Evolutionary conservation across 768 basidiomycete species (phyloP), one percentile per base, ranked within the genome.

Genomic region (Cyathus striatus): DNA sequence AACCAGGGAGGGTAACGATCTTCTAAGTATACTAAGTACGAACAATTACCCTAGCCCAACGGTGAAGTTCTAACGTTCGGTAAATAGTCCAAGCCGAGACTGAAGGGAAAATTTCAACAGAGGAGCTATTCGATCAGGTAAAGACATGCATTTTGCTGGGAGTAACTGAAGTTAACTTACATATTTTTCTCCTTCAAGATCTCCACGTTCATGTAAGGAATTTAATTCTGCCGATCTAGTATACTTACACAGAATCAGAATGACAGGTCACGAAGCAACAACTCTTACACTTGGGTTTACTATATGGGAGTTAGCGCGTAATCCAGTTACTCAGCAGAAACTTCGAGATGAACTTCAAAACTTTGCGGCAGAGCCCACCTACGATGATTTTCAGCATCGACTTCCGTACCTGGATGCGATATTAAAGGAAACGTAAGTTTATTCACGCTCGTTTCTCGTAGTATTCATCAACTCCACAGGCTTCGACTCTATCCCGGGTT

Each of bases 211-310:
- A 57, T 60, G 58, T 60, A 46, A 16, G 60, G n/a, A n/a, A n/a
- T n/a, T n/a, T n/a, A n/a, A n/a, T n/a, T 51, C 21, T 16, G 17
- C 12, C 6, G 14, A 7, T 18, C 14, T 17, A 6, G 2, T 20
- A 13, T 30, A 26, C 18, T 3, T 7, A 7, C 27, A 12, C 27
- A 30, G 27, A n/a, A 9, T 1, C 39, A 68, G 65, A 5, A 59
- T 70, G 56, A 68, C 61, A 17, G 69, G 70, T 24, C 66, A 69
- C 53, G 70, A 73, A 49, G 72, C 72, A 3, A 69, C 68, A 12
- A 57, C 65, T 3, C 57, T 55, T 39, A 58, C 64, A 37, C 42
- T 70, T 25, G 52, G 46, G 33, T 69, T 66, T 52, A 62, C 66
- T 3, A 49, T 76, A 6, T 60, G 61, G 42, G 61, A 66, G 47